Evolutionary conservation across 2,329 filamentous ascomycete genomes (phyloP).

Genomic region (Colletotrichum simmondsii): DNA sequence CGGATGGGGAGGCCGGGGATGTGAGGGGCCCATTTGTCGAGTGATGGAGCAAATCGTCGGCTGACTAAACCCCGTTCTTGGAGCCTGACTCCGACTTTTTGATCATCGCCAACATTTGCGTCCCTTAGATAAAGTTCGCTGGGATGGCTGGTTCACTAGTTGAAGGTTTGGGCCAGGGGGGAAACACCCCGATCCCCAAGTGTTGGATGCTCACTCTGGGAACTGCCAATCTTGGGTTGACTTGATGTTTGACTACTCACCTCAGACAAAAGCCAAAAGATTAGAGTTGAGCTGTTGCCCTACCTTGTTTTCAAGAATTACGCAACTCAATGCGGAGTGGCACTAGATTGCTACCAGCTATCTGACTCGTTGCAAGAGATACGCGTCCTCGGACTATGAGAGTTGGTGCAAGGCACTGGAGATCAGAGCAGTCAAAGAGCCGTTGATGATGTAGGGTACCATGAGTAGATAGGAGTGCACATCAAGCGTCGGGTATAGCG

Average conservation of each 20-base stretch:
- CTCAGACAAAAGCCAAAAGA: constrained; percentile 16
- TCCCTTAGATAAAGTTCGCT: constrained; percentile 9
- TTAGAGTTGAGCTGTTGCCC: background rate
- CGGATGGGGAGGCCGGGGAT: constrained; percentile 1
- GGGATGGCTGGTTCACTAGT: background rate
- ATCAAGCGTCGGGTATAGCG: too few relatives aligned
- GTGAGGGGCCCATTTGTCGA: background rate
- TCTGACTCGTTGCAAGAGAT: background rate
- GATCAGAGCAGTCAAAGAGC: background rate
- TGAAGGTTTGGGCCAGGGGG: background rate
- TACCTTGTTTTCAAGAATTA: background rate
- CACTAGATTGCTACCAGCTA: too few relatives aligned
- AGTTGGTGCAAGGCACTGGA: background rate
- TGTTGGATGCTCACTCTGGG: background rate
- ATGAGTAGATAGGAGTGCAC: too few relatives aligned
- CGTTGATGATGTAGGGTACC: background rate
- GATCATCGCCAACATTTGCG: background rate
- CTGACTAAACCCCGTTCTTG: constrained; percentile 15
- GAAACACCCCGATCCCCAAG: background rate
- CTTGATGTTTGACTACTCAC: background rate
- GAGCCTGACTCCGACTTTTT: background rate
- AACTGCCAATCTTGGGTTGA: background rate
- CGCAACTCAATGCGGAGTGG: background rate
- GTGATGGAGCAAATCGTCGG: constrained; percentile 7
- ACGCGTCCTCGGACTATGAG: background rate